These are phyloP conservation scores for Litsea cubeba DNA, from an alignment of 164 flowering plant genomes.

Conservation along the genomic window DNA sequence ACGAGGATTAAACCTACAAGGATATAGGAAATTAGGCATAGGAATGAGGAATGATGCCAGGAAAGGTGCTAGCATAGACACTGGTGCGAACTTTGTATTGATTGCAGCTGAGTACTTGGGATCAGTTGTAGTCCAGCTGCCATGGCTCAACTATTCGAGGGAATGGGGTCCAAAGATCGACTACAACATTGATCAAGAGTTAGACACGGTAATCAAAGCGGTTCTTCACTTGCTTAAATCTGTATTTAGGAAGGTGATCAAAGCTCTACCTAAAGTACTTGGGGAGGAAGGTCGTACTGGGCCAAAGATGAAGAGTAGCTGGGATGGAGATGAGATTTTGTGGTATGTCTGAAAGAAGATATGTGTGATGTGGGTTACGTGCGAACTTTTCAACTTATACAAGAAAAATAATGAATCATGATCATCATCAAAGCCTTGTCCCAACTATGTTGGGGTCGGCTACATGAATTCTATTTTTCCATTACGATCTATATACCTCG, in stretches of 20 bases:
- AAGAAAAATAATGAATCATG: too few relatives aligned
- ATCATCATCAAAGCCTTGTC: too few relatives aligned
- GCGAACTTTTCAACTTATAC: too few relatives aligned
- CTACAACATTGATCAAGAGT: slow-evolving; percentile 16
- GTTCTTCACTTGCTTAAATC: slow-evolving; percentile 25
- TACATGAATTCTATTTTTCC: too few relatives aligned
- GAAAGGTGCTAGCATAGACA: slow-evolving; percentile 29
- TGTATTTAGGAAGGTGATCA: slow-evolving; percentile 16
- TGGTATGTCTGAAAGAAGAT: neutral
- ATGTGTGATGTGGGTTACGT: too few relatives aligned
- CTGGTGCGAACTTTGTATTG: slow-evolving; percentile 19
- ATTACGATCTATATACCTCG: too few relatives aligned
- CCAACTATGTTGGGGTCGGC: too few relatives aligned
- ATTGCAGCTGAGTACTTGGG: slow-evolving; percentile 32
- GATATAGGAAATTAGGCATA: slow-evolving; percentile 18
- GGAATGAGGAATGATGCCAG: slow-evolving; percentile 48
- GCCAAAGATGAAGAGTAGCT: slow-evolving; percentile 33
- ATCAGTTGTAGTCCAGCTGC: slow-evolving; percentile 18
- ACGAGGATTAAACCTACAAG: slow-evolving; percentile 36
- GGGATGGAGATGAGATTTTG: slow-evolving; percentile 37
- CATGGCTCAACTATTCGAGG: slow-evolving; percentile 29
- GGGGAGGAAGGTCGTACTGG: slow-evolving; percentile 44
- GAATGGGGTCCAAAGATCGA: slow-evolving; percentile 32
- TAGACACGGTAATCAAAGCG: slow-evolving; percentile 14
- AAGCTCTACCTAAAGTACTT: slow-evolving; percentile 27